These are phyloP conservation scores for Juglanconis oblonga DNA, from an alignment of 2,329 filamentous ascomycete species.

Conservation along the genomic window DNA sequence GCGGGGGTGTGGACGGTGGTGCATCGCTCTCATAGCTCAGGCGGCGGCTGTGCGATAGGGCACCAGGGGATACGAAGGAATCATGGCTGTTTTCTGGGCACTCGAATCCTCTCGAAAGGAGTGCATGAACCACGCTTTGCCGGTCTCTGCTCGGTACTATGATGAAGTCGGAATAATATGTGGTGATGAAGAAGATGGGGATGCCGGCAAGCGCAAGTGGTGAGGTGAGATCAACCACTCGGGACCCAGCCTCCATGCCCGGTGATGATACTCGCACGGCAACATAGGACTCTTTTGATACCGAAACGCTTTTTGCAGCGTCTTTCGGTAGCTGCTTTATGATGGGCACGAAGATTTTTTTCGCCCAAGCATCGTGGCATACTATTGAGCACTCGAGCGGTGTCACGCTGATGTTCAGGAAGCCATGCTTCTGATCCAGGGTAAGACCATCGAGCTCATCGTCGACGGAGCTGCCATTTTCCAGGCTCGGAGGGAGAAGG, in stretches of 20 bases:
- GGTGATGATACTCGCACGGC: conserved; percentile 88
- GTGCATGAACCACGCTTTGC: conserved; percentile 69
- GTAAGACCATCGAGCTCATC: conserved; percentile 44
- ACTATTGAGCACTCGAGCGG: conserved; percentile 91
- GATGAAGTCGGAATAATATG: conserved; percentile 97
- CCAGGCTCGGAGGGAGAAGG: conserved; percentile 64
- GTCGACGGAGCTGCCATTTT: conserved; percentile 34
- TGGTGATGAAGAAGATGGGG: conserved; percentile 97
- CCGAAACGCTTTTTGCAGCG: conserved; percentile 55
- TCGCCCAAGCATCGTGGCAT: conserved; percentile 73
- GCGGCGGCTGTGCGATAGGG: conserved; percentile 31
- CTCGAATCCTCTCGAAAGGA: conserved; percentile 78
- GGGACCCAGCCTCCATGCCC: conserved; percentile 84
- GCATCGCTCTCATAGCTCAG: conserved; percentile 29
- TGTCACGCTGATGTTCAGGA: conserved; percentile 91
- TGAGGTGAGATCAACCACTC: conserved; percentile 87
- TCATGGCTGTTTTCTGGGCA: conserved; percentile 70
- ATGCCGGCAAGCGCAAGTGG: conserved; percentile 89
- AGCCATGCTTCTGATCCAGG: conserved; percentile 63
- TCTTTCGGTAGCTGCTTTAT: conserved; percentile 60
- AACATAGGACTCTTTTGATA: conserved; percentile 81
- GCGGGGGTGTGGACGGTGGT: conserved; percentile 68
- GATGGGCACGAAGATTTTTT: conserved; percentile 71
- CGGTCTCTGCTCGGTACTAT: conserved; percentile 77
- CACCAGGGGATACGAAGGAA: conserved; percentile 59